These are phyloP conservation scores for Didymella pinodella DNA, from an alignment of 2,329 filamentous ascomycete genomes.

Conservation along the genomic window DNA sequence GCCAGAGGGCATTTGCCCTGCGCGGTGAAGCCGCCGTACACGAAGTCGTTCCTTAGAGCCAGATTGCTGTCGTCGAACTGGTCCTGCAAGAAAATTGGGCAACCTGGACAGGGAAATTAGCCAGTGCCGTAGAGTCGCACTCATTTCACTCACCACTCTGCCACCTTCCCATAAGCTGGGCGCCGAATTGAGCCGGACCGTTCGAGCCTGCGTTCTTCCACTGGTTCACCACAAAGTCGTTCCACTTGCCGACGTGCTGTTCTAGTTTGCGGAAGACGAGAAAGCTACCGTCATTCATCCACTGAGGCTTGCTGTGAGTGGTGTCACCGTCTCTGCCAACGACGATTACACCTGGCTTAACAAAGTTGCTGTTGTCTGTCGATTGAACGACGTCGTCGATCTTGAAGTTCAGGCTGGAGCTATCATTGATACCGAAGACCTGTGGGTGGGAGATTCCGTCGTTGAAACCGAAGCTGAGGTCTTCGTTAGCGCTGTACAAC, in stretches of 20 bases:
- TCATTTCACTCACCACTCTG: conserved; percentile 9
- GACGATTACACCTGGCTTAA: conserved; percentile 17
- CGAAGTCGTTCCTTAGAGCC: conserved; percentile 15
- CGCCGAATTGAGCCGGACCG: conserved; percentile 11
- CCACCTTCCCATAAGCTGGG: conserved; percentile 21
- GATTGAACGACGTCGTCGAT: conserved; percentile 14
- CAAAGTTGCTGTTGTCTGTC: conserved; percentile 10
- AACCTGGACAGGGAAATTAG: conserved; percentile 5
- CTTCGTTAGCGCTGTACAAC: background rate
- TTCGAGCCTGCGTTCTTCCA: conserved; percentile 12
- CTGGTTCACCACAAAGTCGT: conserved; percentile 11
- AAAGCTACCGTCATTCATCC: conserved; percentile 22
- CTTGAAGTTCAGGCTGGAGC: conserved; percentile 5
- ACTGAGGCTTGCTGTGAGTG: conserved; percentile 10
- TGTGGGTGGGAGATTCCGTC: conserved; percentile 21
- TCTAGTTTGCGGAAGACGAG: conserved; percentile 19
- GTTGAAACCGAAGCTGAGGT: conserved; percentile 18
- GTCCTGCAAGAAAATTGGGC: conserved; percentile 11
- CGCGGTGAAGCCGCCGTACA: conserved; percentile 5
- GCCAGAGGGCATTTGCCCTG: conserved; percentile 16
- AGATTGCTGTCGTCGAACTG: conserved; percentile 7
- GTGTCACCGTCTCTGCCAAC: conserved; percentile 12
- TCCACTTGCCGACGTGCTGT: conserved; percentile 22
- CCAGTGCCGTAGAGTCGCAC: background rate
- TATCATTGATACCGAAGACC: conserved; percentile 16